Base-by-base conservation (phyloP, 1,139 yeast genomes). In the Ashbya aceris region DNA sequence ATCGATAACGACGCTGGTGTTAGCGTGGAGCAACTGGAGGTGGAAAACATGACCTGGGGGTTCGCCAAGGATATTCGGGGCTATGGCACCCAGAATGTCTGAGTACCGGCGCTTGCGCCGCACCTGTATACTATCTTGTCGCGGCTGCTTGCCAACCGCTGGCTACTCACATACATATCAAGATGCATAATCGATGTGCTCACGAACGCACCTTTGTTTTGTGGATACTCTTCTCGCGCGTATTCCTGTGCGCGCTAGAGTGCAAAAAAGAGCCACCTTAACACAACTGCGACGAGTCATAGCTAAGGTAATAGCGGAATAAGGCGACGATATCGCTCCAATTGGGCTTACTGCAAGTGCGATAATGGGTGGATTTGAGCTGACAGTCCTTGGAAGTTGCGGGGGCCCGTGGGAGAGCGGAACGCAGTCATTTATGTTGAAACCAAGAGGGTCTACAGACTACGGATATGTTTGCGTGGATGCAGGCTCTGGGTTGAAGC, bases 41-140 rank as follows among this genome's bases (percentile, higher is more conserved):
- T 78, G 56, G 74, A 64, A 40, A 55, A 76, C 55, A 89, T 84
- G 80, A 79, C 79, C 54, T 93, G 99, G 99, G 76, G 76, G 50
- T 89, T 89, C 69, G 98, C 98, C 12, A 74, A 77, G 60, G 81
- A 80, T 55, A 84, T 91, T 57, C 75, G 74, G 52, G 98, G 98
- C 44, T 91, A 91, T 62, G 97, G 97, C 47, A 80, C 85, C 48
- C 77, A 73, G 55, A 63, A 62, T 42, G 68, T 67, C 36, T 68
- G 52, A 45, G 27, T 14, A 17, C 35, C 27, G 17, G 12, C 12
- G 29, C 7, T n/a, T 12, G 27, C 20, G 32, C 27, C 27, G 29
- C 26, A 33, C 13, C 13, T 29, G 31, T 29, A 29, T 29, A 29
- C 13, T 29, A 29, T 29, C 13, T 29, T 29, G 31, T 17, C 23